Base-by-base conservation (phyloP, 2,329 filamentous ascomycete species). In the Aspergillus novoparasiticus region DNA sequence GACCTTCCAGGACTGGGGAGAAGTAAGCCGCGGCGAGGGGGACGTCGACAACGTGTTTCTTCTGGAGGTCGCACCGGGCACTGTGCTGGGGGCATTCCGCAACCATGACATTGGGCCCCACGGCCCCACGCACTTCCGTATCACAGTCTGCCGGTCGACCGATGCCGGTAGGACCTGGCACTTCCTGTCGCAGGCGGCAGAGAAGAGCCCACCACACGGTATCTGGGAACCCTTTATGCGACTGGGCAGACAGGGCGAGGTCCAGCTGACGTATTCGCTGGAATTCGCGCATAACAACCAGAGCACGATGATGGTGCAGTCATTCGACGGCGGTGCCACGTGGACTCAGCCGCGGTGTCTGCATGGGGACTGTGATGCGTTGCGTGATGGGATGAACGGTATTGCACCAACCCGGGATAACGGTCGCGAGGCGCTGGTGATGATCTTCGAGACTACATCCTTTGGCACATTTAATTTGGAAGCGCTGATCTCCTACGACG, bases 161-260 rank as follows among this genome's bases (percentile, higher is more conserved):
- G 81, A 84, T 64, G 79, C 76, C 55, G 82, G 82, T 1, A 73
- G 71, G 1, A 75, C 68, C 4, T 84, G 82, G 82, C 63, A 64
- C 4, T 84, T 76, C 66, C 73, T 79, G 2, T 77, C 80, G 26
- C 81, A 84, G 67, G 82, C 81, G 4, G 73, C 72, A 0, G 78
- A 83, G 72, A 82, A 80, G 53, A 48, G 66, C 1, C 70, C 78
- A 0, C 72, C 73, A 0, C 60, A 75, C 11, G 82, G 82, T 0
- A 71, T 84, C 21, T 84, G 82, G 83, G 83, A 84, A 68, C 83
- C 83, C 0, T 84, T 84, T 62, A 81, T 84, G 77, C 75, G 81
- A 1, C 63, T 80, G 16, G 76, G 76, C 16, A 66, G 68, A 12
- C 63, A 64, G 2, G 75, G 76, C 55, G 79, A 80, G 63, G 72